These are phyloP conservation scores for Yamadazyma mexicana DNA, from an alignment of 1,139 yeast genomes.

Conservation along the genomic window DNA sequence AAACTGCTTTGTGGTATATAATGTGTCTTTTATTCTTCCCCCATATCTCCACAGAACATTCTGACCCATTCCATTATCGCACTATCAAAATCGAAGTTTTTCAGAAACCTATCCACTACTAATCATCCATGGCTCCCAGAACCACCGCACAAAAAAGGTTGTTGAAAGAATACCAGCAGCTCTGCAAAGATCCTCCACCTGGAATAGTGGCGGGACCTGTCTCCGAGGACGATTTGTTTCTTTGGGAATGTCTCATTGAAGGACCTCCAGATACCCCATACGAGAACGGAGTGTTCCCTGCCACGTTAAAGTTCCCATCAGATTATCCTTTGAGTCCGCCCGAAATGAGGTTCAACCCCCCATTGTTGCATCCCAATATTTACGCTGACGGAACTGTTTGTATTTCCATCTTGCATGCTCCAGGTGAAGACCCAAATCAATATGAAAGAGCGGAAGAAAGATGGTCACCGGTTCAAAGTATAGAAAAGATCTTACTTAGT, in stretches of 20 bases:
- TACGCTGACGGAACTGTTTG: constrained; percentile 95
- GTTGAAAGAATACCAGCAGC: constrained; percentile 84
- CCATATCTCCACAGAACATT: no score
- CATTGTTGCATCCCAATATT: constrained; percentile 88
- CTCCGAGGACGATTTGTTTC: constrained; percentile 74
- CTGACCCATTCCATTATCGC: background rate
- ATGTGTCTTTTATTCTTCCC: no score
- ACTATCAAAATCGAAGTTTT: background rate
- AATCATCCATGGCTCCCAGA: constrained; percentile 40
- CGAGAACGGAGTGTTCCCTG: constrained; percentile 92
- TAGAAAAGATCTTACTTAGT: constrained; percentile 87
- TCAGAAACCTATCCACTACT: background rate
- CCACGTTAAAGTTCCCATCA: constrained; percentile 74
- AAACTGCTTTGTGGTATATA: no score
- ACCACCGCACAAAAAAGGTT: constrained; percentile 83
- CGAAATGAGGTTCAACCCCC: constrained; percentile 74
- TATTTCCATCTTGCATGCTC: constrained; percentile 90
- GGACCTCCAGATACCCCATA: constrained; percentile 95
- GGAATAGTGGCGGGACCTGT: constrained; percentile 95
- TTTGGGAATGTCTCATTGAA: constrained; percentile 88
- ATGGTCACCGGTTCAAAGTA: constrained; percentile 97
- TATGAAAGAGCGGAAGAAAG: constrained; percentile 94
- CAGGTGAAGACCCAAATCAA: constrained; percentile 96
- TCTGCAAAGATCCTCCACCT: constrained; percentile 84
- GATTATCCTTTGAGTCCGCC: constrained; percentile 97